Conservation (phyloP, 2,329 filamentous ascomycete species). For the Phialocephala sp. region DNA sequence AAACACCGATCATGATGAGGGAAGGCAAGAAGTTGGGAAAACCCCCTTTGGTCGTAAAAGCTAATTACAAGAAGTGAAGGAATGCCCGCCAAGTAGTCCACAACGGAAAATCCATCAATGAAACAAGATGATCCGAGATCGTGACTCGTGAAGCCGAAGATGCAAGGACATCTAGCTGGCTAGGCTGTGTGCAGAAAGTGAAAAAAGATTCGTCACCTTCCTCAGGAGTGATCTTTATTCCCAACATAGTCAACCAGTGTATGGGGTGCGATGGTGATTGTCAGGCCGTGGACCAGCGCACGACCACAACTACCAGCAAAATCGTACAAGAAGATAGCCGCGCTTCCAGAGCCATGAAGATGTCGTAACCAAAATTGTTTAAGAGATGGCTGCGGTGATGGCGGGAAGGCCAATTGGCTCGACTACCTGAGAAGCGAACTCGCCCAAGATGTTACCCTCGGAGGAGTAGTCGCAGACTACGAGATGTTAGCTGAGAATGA, state of each 20-base stretch:
- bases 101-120: conserved; percentile 2
- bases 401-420: conserved; percentile 47
- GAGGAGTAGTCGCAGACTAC: conserved; percentile 37
- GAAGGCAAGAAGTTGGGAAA: background rate
- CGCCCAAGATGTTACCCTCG: conserved; percentile 57
- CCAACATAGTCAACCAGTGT: conserved; percentile 25
- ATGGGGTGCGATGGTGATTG: conserved; percentile 27
- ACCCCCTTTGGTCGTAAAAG: conserved; percentile 10
- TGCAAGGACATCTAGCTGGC: conserved; percentile 17
- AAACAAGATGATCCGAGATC: conserved; percentile 9
- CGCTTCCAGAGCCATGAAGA: conserved; percentile 34
- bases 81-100: conserved; percentile 6
- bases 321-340: conserved; percentile 33
- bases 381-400: conserved; percentile 39
- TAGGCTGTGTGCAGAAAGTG: conserved; percentile 17
- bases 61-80: conserved; percentile 13
- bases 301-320: conserved; percentile 30
- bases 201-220: conserved; percentile 27
- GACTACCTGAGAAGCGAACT: conserved; percentile 59
- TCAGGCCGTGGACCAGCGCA: conserved; percentile 27
- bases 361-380: conserved; percentile 20
- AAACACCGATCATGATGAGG: conserved; percentile 4
- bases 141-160: conserved; percentile 4
- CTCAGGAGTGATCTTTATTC: conserved; percentile 24
- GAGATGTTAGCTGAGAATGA: conserved; percentile 35